A percentile compares a stretch with the other conserved stretches of the same genome.
phyloP scores from a whole-genome alignment of 768 basidiomycete genomes.

The Hygrophoropsis aurantiaca region DNA sequence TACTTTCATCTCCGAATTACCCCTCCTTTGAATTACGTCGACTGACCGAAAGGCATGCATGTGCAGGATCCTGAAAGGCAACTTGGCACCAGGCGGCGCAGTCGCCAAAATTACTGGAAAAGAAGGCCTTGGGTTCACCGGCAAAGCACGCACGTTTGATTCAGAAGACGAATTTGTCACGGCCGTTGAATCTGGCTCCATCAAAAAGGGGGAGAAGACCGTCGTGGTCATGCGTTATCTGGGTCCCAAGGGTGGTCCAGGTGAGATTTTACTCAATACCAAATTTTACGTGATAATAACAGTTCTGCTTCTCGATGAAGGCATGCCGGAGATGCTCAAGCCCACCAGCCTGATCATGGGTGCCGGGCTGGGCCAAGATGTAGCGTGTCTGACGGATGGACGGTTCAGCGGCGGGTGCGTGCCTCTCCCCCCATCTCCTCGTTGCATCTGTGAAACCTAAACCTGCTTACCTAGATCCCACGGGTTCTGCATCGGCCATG shows the following conservation, averaged over 20 bases:
- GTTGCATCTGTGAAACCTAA: constrained; percentile 14
- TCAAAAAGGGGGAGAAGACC: constrained; percentile 95
- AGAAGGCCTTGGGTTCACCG: constrained; percentile 86
- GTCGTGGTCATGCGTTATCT: constrained; percentile 94
- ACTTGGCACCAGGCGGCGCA: constrained; percentile 93
- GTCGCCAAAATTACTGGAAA: constrained; percentile 97
- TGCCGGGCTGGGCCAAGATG: constrained; percentile 92
- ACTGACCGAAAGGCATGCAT: not conserved
- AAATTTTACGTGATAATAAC: constrained; percentile 7
- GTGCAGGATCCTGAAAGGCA: constrained; percentile 81
- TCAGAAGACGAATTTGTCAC: constrained; percentile 83
- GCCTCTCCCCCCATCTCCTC: constrained; percentile 12
- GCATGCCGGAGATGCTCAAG: constrained; percentile 99
- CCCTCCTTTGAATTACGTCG: constrained; percentile 10
- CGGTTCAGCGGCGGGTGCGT: constrained; percentile 96
- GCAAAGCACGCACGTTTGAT: constrained; percentile 92
- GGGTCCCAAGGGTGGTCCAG: constrained; percentile 95
- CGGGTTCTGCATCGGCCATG: constrained; percentile 96
- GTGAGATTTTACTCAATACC: constrained; percentile 40
- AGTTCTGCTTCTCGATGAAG: constrained; percentile 46
- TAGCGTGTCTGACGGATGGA: constrained; percentile 96
- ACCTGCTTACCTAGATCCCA: constrained; percentile 62
- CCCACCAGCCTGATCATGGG: constrained; percentile 99
- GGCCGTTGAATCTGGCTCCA: constrained; percentile 84
- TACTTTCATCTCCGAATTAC: constrained; percentile 5